Percentiles rank a stretch among this genome's conserved stretches.
phyloP scores from a whole-genome alignment of 2,329 filamentous ascomycete genomes.

The Erysiphe neolycopersici region DNA sequence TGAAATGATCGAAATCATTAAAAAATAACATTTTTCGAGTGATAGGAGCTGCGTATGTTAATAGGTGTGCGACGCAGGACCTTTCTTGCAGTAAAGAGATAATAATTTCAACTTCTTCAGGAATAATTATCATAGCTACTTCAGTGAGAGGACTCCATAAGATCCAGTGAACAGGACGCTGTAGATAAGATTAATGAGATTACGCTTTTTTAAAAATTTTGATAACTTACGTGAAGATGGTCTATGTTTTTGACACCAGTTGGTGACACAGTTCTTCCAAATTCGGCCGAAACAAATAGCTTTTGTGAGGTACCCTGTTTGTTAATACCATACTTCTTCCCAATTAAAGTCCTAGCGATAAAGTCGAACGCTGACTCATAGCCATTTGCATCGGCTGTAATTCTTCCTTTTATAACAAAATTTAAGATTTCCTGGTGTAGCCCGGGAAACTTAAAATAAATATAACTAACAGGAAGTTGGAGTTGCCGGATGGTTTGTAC shows the following conservation, averaged over 20 bases:
- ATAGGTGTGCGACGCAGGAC: slow-evolving; percentile 16
- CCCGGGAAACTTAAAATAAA: slow-evolving; percentile 17
- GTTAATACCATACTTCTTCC: slow-evolving; percentile 13
- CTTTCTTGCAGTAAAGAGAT: slow-evolving; percentile 18
- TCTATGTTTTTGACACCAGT: slow-evolving; percentile 2
- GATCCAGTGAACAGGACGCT: slow-evolving; percentile 30
- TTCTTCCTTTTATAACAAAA: slow-evolving; percentile 20
- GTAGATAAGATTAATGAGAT: slow-evolving; percentile 3
- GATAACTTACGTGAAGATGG: slow-evolving; percentile 1
- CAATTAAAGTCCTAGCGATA: slow-evolving; percentile 16
- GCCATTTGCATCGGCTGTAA: slow-evolving; percentile 14
- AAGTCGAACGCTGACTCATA: slow-evolving; percentile 19
- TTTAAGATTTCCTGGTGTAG: slow-evolving; percentile 20
- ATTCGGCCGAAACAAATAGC: slow-evolving; percentile 21
- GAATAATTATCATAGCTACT: slow-evolving; percentile 28
- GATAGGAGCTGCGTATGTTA: slow-evolving; percentile 31
- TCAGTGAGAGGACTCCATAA: slow-evolving; percentile 23
- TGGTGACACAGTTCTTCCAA: slow-evolving; percentile 19
- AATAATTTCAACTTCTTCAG: slow-evolving; percentile 32
- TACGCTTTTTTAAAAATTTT: neutral
- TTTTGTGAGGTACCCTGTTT: slow-evolving; percentile 7
- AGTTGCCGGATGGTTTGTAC: slow-evolving; percentile 20
- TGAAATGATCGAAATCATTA: slow-evolving; percentile 24
- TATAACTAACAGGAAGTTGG: slow-evolving; percentile 16
- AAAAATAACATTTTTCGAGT: slow-evolving; percentile 33